A percentile compares a stretch with the other conserved stretches of the same genome.
These are phyloP conservation scores for Bassia scoparia DNA, from an alignment of 148 eudicot species.

Conservation along the genomic window DNA sequence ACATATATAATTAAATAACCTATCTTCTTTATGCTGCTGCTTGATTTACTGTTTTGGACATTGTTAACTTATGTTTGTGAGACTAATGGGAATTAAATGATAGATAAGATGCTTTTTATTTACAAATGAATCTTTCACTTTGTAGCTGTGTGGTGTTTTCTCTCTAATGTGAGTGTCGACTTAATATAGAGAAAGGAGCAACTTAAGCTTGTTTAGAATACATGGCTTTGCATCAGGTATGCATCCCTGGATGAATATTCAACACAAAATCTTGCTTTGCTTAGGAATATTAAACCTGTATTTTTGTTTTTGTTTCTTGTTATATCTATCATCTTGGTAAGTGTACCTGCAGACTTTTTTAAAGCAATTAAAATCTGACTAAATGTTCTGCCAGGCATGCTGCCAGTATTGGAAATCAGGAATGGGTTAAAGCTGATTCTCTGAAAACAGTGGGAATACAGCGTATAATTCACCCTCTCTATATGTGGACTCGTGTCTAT, in stretches of 20 bases:
- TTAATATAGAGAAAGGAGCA: neutral
- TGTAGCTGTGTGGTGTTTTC: neutral
- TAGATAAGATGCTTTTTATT: neutral
- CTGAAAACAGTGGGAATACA: constrained; percentile 92
- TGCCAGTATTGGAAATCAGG: constrained; percentile 90
- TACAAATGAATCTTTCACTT: neutral
- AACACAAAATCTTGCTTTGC: neutral
- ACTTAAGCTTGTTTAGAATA: neutral
- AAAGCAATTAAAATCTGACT: constrained; percentile 14
- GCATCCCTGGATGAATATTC: neutral
- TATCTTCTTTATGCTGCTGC: neutral
- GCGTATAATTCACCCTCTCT: constrained; percentile 47
- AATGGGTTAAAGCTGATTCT: constrained; percentile 97
- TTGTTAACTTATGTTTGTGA: constrained; percentile 8
- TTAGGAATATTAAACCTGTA: neutral
- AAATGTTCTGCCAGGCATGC: constrained; percentile 32
- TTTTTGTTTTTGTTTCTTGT: neutral
- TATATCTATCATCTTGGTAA: neutral
- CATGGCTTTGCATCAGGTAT: neutral
- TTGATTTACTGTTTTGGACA: neutral
- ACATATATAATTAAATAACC: neutral
- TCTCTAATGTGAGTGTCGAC: neutral
- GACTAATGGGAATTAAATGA: neutral
- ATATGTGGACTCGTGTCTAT: neutral
- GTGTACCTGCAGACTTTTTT: neutral